These are phyloP conservation scores for Penicillium manginii DNA, from an alignment of 495 filamentous ascomycete genomes.

Conservation along the genomic window DNA sequence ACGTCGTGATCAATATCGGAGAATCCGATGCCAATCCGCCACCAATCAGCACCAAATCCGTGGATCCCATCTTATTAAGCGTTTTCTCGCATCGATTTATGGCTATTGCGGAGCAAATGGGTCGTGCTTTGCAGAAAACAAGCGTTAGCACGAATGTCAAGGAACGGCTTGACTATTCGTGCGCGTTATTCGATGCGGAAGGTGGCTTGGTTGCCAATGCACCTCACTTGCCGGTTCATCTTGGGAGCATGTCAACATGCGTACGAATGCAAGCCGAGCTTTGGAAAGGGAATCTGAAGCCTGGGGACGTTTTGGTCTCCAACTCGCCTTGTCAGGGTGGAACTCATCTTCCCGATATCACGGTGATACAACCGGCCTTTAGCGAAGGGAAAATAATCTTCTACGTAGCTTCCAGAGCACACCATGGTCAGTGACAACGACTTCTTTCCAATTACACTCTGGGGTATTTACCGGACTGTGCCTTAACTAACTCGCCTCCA, in stretches of 20 bases:
- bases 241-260: slow-evolving; percentile 76
- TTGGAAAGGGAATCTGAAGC: slow-evolving; percentile 85
- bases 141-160: slow-evolving; percentile 47
- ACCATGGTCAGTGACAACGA: slow-evolving; percentile 89
- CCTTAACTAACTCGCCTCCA: slow-evolving; percentile 70
- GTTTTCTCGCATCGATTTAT: slow-evolving; percentile 53
- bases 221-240: slow-evolving; percentile 90
- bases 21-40: slow-evolving; percentile 48
- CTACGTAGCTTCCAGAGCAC: slow-evolving; percentile 84
- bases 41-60: slow-evolving; percentile 31
- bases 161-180: slow-evolving; percentile 48
- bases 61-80: slow-evolving; percentile 81
- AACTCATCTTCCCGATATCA: slow-evolving; percentile 88
- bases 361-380: slow-evolving; percentile 85
- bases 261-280: slow-evolving; percentile 68
- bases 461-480: not conserved
- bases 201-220: slow-evolving; percentile 61
- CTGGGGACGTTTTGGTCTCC: slow-evolving; percentile 89
- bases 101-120: slow-evolving; percentile 52
- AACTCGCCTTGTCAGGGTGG: slow-evolving; percentile 95
- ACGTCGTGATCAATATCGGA: slow-evolving; percentile 36
- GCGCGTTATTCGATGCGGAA: slow-evolving; percentile 44
- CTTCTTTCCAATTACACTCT: not conserved
- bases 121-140: slow-evolving; percentile 45
- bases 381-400: slow-evolving; percentile 71